Percentiles rank a stretch among this genome's conserved stretches.
phyloP scores from a whole-genome alignment of 192 early-diverging fungal species.

The Coemansia sp. region DNA sequence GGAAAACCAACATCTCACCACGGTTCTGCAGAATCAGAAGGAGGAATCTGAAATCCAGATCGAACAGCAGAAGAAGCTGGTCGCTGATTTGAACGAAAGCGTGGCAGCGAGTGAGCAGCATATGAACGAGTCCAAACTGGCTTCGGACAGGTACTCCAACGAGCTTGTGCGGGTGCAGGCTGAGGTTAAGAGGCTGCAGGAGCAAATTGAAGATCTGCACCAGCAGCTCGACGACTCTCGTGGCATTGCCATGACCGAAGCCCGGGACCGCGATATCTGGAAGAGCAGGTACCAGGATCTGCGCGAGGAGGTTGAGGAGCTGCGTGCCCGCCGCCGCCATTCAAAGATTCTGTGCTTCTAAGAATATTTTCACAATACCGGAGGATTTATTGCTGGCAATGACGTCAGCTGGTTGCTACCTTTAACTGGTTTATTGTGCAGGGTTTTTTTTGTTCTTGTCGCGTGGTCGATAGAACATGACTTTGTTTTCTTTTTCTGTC shows the following conservation, averaged over 20 bases:
- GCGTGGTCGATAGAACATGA: no score
- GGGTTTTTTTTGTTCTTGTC: neutral
- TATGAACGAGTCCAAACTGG: constrained; percentile 27
- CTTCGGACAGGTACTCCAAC: constrained; percentile 30
- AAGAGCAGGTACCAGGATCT: constrained; percentile 49
- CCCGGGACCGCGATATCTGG: constrained; percentile 50
- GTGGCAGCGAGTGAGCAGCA: constrained; percentile 29
- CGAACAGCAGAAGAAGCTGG: constrained; percentile 20
- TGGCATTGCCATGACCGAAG: constrained; percentile 32
- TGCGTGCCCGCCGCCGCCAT: constrained; percentile 35
- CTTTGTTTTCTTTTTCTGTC: neutral
- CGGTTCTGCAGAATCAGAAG: constrained; percentile 4
- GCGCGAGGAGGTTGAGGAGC: constrained; percentile 43
- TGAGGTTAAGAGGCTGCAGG: constrained; percentile 25
- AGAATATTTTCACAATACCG: neutral
- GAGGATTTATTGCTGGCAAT: neutral
- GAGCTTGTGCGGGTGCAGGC: constrained; percentile 49
- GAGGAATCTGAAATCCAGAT: constrained; percentile 17
- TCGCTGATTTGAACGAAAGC: constrained; percentile 20
- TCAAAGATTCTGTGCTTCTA: constrained; percentile 46
- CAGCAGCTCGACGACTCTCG: constrained; percentile 41
- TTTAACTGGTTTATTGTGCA: neutral
- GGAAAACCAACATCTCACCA: constrained; percentile 7
- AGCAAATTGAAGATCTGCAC: constrained; percentile 21
- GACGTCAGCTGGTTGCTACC: neutral